Evolutionary conservation across 164 flowering plant species (phyloP), one percentile per base, ranked within the genome.

Genomic region (Tetrastigma voinierianum): DNA sequence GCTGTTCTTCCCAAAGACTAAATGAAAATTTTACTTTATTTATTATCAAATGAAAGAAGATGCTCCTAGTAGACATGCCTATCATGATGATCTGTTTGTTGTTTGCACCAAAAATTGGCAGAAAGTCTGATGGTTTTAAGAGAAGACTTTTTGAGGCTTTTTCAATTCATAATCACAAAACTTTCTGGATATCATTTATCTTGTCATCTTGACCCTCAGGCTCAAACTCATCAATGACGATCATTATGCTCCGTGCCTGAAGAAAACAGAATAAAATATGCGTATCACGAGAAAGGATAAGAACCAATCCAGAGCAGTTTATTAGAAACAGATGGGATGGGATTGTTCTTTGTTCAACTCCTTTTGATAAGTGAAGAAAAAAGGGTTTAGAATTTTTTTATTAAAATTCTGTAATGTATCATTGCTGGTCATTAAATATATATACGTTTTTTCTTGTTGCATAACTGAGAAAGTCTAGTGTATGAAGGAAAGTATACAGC

Each of bases 91-190:
- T 95, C 97, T n/a, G n/a, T 52, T 86, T 79, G 66, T 76, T 78
- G 69, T 90, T 87, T 57, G 86, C 90, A 70, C 84, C 85, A 82
- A 95, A 89, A 69, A 92, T 91, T 53, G 82, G 75, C 70, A 84
- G 70, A 68, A 67, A 81, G 74, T 95, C 99, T 18, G 84, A 66
- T 66, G 99, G 98, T 77, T 92, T 95, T n/a, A n/a, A n/a, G n/a
- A 12, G 91, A 75, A 49, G 90, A 61, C 69, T n/a, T 77, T 83
- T 47, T 70, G 72, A 57, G 76, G n/a, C n/a, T 18, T 17, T 77
- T 79, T n/a, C 66, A 61, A 56, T 49, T 61, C 75, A 55, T 43
- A 19, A 52, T 63, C 71, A n/a, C 49, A 47, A 51, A 54, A 59
- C 69, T 57, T 58, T 58, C 19, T 69, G n/a, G 74, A 58, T n/a